These are phyloP conservation scores for Pelargonium cotyledonis DNA, from an alignment of 441 rosid species.

Conservation along the genomic window DNA sequence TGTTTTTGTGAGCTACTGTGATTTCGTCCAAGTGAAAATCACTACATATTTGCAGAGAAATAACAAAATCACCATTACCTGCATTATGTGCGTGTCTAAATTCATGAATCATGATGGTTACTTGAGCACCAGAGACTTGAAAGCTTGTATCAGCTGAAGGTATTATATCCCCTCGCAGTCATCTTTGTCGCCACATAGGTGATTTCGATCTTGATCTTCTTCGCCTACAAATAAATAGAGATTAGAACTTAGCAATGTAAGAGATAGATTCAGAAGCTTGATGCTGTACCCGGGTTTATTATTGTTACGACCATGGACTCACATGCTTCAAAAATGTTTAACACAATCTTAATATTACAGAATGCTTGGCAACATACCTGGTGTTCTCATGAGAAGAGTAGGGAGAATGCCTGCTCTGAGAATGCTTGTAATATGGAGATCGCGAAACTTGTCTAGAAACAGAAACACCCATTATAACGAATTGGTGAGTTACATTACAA, in stretches of 20 bases:
- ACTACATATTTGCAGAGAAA: too few species aligned
- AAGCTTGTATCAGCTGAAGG: slow-evolving; percentile 11
- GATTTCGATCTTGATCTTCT: slow-evolving; percentile 29
- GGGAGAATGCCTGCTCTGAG: slow-evolving; percentile 94
- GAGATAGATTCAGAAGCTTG: not conserved
- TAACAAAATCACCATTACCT: too few species aligned
- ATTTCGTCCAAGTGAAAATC: too few species aligned
- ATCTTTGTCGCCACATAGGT: slow-evolving; percentile 51
- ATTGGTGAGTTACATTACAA: slow-evolving; percentile 41
- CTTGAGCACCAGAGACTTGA: not conserved
- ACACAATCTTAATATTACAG: slow-evolving; percentile 35
- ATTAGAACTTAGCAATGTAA: not conserved
- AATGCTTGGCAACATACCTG: slow-evolving; percentile 34
- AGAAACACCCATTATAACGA: slow-evolving; percentile 77
- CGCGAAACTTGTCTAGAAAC: slow-evolving; percentile 94
- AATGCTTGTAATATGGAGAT: slow-evolving; percentile 99
- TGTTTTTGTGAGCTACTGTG: too few species aligned
- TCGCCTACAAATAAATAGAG: not conserved
- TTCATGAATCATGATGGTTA: too few species aligned
- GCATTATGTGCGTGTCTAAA: too few species aligned
- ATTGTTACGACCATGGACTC: not conserved
- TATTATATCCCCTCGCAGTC: slow-evolving; percentile 15
- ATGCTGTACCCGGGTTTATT: not conserved
- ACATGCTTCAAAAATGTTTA: slow-evolving; percentile 18
- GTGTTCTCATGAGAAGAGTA: slow-evolving; percentile 80